Percentiles rank a stretch among this genome's conserved stretches.
phyloP scores from a whole-genome alignment of 768 basidiomycete species.

The Panaeolus papilionaceus region DNA sequence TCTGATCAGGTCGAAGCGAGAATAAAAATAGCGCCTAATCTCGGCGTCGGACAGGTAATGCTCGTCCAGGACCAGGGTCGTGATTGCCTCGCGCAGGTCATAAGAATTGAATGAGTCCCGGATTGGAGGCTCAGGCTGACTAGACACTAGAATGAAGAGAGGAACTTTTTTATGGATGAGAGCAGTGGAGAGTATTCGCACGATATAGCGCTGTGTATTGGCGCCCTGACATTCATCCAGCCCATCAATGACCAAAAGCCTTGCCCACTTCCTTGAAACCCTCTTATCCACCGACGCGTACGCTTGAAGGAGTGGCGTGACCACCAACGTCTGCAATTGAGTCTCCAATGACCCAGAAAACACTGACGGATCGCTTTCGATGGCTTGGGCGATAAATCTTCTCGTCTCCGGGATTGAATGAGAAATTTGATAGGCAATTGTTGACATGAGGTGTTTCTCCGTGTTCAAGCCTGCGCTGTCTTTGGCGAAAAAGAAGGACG shows the following conservation, averaged over 20 bases:
- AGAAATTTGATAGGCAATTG: constrained; percentile 33
- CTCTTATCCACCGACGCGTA: constrained; percentile 27
- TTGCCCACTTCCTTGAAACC: constrained; percentile 29
- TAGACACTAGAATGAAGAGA: constrained; percentile 35
- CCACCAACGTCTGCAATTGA: constrained; percentile 33
- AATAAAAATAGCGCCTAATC: constrained; percentile 32
- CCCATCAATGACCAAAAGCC: constrained; percentile 34
- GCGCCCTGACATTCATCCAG: constrained; percentile 35
- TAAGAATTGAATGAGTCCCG: constrained; percentile 37
- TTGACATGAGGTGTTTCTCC: constrained; percentile 36
- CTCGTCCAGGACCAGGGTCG: constrained; percentile 33
- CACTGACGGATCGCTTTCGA: constrained; percentile 34
- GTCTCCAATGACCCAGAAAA: constrained; percentile 32
- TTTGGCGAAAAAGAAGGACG: constrained; percentile 34
- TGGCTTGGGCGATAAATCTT: constrained; percentile 31
- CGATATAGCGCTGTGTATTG: constrained; percentile 35
- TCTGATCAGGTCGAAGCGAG: constrained; percentile 32
- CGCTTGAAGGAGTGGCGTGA: constrained; percentile 31
- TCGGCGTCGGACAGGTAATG: constrained; percentile 32
- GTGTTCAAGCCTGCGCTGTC: constrained; percentile 31
- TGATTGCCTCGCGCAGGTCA: constrained; percentile 33
- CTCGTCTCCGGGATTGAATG: constrained; percentile 32
- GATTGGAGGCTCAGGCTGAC: constrained; percentile 35
- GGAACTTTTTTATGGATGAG: constrained; percentile 32
- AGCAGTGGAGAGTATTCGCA: constrained; percentile 33